Base-by-base conservation (phyloP, 108 stramenopile genomes). In the Cyclotella sp. region DNA sequence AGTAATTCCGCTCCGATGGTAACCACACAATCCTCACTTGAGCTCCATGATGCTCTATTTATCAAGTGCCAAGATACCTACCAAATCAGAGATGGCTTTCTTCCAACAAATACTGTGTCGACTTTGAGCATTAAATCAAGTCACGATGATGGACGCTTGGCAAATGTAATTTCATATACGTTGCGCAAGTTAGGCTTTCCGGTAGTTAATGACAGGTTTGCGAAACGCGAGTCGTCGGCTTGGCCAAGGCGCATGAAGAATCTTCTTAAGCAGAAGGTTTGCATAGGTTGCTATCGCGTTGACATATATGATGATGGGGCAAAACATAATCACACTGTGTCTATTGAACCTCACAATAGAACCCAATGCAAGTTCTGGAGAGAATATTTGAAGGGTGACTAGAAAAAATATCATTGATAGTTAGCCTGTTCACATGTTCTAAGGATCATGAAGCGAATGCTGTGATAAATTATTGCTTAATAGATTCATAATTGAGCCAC, bases 171-270 rank as follows among this genome's bases (percentile, higher is more conserved):
- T 16, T 84, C 83, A 12, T 79, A 76, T 19, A 72, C 54, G 16
- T 66, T 90, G 15, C 86, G 91, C n/a, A 77, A 84, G 45, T 59
- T 65, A 53, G 86, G 85, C 47, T 80, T 68, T 78, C 86, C 88
- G 9, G 85, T 92, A 1, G 88, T 92, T 14, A 85, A 87, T 51
- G 91, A 92, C 72, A 57, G 77, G 43, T 87, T 88, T 80, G 85
- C 84, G 47, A 79, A 70, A 72, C 26, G 51, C 59, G 63, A 88
- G 78, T 78, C 85, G 71, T 59, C 78, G 63, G 43, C 62, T 21
- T 63, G 89, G 72, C 85, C 86, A 44, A 78, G 91, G 16, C 72
- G 81, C 11, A 85, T 89, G 60, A 79, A 84, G 43, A 89, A 91
- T 65, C 58, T 87, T 1, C 60, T 92, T 46, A 89, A 92, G 62